Evolutionary conservation across 169 alveolate species (phyloP), one percentile per base, ranked within the genome.

Genomic region (Babesia gibsoni): DNA sequence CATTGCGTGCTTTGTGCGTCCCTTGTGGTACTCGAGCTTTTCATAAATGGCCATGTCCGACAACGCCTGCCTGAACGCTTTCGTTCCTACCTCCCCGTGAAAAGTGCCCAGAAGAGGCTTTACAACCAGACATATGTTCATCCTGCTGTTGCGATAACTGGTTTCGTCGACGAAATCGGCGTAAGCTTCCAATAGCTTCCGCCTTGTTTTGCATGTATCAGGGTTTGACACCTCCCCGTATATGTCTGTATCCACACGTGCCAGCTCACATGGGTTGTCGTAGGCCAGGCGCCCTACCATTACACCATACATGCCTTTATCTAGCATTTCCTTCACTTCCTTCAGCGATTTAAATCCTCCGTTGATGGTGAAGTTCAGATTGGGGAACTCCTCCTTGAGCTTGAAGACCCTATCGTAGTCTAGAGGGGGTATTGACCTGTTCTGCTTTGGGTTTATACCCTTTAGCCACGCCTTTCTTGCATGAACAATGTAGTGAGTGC

Each of bases 391-490:
- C 67, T 86, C 67, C 70, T 91, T 81, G 50, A 96, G 84, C 39
- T 63, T 69, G 68, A 79, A 93, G 39, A 95, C 99, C 91, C 95
- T 91, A 18, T 82, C 90, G 84, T 94, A 95, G 45, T 91, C 92
- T 37, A 96, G 78, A 27, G 96, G 95, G 0, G 99, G 98, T 14
- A 95, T 72, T 1, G 89, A 91, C 48, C 99, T 90, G 84, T 96
- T 96, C 72, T 94, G 90, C 53, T 90, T 88, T 9, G 99, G 98
- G 41, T 89, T 91, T 41, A 96, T 84, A 7, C 99, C 98, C 80
- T 86, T 85, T 58, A 89, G 85, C 92, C 94, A 79, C 20, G 98
- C 98, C 84, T 96, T 95, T 35, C 99, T 81, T 16, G 98, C 96
- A 68, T 96, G 99, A 14, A 96, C 92, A 20, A 95, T 92, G 89